These are phyloP conservation scores for Saturnispora zaruensis DNA, from an alignment of 805 yeast species.

Conservation along the genomic window DNA sequence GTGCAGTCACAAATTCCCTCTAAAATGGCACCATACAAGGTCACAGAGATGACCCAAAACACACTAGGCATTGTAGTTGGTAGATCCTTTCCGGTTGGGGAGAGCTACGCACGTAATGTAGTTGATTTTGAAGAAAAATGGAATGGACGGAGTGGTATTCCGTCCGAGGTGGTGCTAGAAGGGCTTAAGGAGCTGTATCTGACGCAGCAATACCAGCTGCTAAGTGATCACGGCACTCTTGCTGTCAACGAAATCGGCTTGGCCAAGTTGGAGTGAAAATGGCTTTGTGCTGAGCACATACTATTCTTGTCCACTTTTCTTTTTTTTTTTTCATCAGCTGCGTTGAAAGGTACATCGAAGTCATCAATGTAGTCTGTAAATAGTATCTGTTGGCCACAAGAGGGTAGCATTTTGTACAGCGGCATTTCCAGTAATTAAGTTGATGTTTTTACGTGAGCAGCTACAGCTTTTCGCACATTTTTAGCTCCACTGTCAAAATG, in stretches of 20 bases:
- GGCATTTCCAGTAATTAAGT: neutral
- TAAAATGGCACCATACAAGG: neutral
- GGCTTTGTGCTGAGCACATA: neutral
- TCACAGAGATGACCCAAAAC: slow-evolving; percentile 3
- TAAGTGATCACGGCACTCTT: neutral
- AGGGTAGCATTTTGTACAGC: neutral
- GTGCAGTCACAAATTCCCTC: neutral
- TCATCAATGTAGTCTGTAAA: too few species aligned
- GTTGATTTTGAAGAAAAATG: slow-evolving; percentile 3
- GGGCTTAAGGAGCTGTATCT: neutral
- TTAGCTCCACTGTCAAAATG: neutral
- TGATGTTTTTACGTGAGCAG: neutral
- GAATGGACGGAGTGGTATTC: neutral
- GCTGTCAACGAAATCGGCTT: neutral
- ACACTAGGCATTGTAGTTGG: neutral
- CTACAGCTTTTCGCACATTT: neutral
- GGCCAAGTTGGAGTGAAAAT: neutral
- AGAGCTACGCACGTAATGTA: neutral
- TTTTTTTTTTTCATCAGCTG: neutral
- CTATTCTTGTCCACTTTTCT: neutral
- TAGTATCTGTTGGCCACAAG: neutral
- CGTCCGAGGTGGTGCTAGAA: neutral
- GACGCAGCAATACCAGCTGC: neutral
- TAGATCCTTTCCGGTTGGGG: neutral
- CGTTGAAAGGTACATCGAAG: neutral